Evolutionary conservation across 2,329 filamentous ascomycete genomes (phyloP).

Genomic region (Talaromyces sp.): DNA sequence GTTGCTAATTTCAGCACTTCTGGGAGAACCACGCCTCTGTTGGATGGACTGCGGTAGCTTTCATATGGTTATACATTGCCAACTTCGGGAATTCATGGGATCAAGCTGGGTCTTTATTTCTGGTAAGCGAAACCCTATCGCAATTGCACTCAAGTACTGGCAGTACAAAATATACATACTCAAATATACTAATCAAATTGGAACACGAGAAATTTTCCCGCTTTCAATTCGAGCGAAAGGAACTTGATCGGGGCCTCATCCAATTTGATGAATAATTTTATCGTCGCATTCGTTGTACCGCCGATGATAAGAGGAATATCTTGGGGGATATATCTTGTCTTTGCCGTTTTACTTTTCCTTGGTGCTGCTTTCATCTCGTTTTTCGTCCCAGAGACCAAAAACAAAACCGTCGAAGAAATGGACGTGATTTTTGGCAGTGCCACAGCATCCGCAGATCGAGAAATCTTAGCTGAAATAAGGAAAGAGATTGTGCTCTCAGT

Average conservation of each 20-base stretch:
- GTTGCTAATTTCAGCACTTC: slow-evolving; percentile 18
- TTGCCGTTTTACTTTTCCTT: neutral
- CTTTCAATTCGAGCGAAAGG: neutral
- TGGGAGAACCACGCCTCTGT: slow-evolving; percentile 16
- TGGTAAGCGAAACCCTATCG: neutral
- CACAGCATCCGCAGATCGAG: neutral
- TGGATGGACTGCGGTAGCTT: slow-evolving; percentile 21
- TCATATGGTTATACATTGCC: slow-evolving; percentile 21
- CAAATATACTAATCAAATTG: too few species aligned
- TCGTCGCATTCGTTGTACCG: slow-evolving; percentile 19
- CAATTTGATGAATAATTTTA: slow-evolving; percentile 46
- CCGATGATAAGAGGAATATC: too few species aligned
- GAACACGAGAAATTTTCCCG: slow-evolving; percentile 4
- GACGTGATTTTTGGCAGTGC: neutral
- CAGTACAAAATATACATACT: too few species aligned
- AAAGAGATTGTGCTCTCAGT: neutral
- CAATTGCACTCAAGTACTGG: too few species aligned
- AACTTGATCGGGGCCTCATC: slow-evolving; percentile 18
- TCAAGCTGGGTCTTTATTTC: neutral
- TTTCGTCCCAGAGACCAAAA: neutral
- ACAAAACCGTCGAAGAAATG: neutral
- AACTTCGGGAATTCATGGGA: slow-evolving; percentile 21
- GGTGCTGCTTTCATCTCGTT: neutral
- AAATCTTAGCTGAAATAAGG: neutral
- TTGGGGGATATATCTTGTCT: neutral